These are phyloP conservation scores for Primulina huaijiensis DNA, from an alignment of 257 asterid species.

Conservation along the genomic window DNA sequence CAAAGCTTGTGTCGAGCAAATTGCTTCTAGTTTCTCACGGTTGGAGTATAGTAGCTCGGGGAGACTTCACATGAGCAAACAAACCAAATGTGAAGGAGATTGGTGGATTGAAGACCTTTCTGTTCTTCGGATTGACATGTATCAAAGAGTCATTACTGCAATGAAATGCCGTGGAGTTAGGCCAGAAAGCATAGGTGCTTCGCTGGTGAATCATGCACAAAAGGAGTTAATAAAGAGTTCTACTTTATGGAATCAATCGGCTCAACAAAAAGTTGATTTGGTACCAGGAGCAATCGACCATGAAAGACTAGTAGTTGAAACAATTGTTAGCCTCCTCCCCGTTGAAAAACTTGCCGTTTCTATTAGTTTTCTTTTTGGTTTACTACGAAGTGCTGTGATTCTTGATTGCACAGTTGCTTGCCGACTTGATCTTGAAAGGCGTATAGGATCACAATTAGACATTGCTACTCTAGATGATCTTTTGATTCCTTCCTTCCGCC, in stretches of 20 bases:
- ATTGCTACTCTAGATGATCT: constrained; percentile 86
- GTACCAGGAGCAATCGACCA: constrained; percentile 39
- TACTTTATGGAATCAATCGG: constrained; percentile 58
- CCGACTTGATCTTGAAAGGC: constrained; percentile 83
- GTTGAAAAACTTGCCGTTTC: constrained; percentile 84
- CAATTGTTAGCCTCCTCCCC: constrained; percentile 78
- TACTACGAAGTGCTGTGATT: constrained; percentile 71
- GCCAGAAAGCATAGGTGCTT: constrained; percentile 89
- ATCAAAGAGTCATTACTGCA: constrained; percentile 71
- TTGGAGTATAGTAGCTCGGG: constrained; percentile 93
- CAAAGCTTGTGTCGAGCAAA: constrained; percentile 92
- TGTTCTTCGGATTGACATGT: constrained; percentile 64
- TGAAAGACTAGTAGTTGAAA: constrained; percentile 74
- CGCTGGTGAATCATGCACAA: constrained; percentile 79
- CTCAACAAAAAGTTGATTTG: constrained; percentile 39
- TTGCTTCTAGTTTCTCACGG: constrained; percentile 93
- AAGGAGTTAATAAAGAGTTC: constrained; percentile 73
- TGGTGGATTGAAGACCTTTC: constrained; percentile 99
- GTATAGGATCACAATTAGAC: constrained; percentile 78
- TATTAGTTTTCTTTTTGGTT: constrained; percentile 69
- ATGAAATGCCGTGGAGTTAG: constrained; percentile 91
- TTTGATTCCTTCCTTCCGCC: constrained; percentile 73
- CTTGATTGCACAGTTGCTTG: constrained; percentile 68
- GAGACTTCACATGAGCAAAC: constrained; percentile 87
- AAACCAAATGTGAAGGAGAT: constrained; percentile 59